Percentiles rank a stretch among this genome's conserved stretches.
phyloP scores from a whole-genome alignment of 306 rosid species.

The Geum urbanum region DNA sequence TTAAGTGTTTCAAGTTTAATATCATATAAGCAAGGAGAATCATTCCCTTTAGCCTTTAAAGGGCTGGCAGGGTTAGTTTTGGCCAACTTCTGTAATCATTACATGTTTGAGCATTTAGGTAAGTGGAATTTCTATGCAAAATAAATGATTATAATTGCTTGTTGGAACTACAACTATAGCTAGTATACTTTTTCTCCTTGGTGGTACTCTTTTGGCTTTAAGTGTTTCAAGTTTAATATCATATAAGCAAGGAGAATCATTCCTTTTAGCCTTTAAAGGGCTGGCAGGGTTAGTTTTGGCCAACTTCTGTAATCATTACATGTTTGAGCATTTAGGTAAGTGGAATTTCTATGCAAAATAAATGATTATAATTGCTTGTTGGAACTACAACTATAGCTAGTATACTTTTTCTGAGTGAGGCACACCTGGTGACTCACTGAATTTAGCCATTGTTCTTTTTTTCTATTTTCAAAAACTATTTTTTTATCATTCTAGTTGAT shows the following conservation, averaged over 20 bases:
- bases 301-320: background rate
- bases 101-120: background rate
- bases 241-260: conserved; percentile 51
- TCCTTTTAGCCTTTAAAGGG: conserved; percentile 64
- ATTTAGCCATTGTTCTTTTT: conserved; percentile 35
- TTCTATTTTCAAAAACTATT: background rate
- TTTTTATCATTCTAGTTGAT: conserved; percentile 12
- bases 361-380: conserved; percentile 23
- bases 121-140: no score
- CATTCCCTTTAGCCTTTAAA: conserved; percentile 55
- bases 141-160: conserved; percentile 23
- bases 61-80: conserved; percentile 80
- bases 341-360: background rate
- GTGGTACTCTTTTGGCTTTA: conserved; percentile 63
- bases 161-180: conserved; percentile 61
- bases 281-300: conserved; percentile 67
- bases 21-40: conserved; percentile 55
- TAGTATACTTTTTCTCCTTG: conserved; percentile 65
- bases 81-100: conserved; percentile 1
- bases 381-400: conserved; percentile 61
- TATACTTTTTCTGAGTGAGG: conserved; percentile 62
- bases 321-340: background rate
- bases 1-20: conserved; percentile 68
- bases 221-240: conserved; percentile 70
- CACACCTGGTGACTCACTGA: conserved; percentile 43